phyloP scores from a whole-genome alignment of 495 filamentous ascomycete species.

The Penicillium daleae region DNA sequence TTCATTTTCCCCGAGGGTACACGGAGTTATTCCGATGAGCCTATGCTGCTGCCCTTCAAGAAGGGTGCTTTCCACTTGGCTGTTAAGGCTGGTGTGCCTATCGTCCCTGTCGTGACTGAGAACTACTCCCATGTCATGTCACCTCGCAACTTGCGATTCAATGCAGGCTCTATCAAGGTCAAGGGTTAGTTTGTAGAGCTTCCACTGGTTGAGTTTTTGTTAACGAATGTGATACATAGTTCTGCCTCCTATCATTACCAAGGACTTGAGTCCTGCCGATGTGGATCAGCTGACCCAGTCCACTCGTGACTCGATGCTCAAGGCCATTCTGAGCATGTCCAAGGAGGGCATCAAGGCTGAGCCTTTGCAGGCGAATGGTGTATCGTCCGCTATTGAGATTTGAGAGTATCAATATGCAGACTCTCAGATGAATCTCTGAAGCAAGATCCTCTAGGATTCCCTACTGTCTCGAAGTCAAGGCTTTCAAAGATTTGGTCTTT shows the following conservation, averaged over 20 bases:
- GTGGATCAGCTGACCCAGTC: slow-evolving; percentile 76
- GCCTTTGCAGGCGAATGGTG: slow-evolving; percentile 29
- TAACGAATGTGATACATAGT: slow-evolving; percentile 50
- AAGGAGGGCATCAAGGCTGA: slow-evolving; percentile 30
- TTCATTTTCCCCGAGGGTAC: slow-evolving; percentile 97
- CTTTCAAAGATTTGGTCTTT: background rate
- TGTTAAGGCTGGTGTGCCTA: slow-evolving; percentile 88
- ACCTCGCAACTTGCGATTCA: slow-evolving; percentile 69
- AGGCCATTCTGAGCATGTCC: slow-evolving; percentile 68
- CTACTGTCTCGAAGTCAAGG: background rate
- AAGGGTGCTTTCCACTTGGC: slow-evolving; percentile 98
- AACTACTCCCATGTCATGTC: slow-evolving; percentile 88
- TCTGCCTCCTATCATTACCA: slow-evolving; percentile 83
- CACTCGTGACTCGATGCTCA: slow-evolving; percentile 79
- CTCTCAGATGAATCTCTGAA: no score
- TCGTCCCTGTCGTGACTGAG: slow-evolving; percentile 81
- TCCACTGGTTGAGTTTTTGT: background rate
- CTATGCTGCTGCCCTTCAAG: slow-evolving; percentile 87
- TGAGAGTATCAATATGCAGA: slow-evolving; percentile 24
- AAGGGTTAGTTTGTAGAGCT: slow-evolving; percentile 61
- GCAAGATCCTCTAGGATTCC: background rate
- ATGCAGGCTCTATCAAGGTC: slow-evolving; percentile 73
- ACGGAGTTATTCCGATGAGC: slow-evolving; percentile 80
- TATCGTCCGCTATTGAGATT: slow-evolving; percentile 46
- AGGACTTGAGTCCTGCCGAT: slow-evolving; percentile 73